A percentile compares a stretch with the other conserved stretches of the same genome.
phyloP scores from a whole-genome alignment of 2,329 filamentous ascomycete genomes.

The Fusarium bulbicola region DNA sequence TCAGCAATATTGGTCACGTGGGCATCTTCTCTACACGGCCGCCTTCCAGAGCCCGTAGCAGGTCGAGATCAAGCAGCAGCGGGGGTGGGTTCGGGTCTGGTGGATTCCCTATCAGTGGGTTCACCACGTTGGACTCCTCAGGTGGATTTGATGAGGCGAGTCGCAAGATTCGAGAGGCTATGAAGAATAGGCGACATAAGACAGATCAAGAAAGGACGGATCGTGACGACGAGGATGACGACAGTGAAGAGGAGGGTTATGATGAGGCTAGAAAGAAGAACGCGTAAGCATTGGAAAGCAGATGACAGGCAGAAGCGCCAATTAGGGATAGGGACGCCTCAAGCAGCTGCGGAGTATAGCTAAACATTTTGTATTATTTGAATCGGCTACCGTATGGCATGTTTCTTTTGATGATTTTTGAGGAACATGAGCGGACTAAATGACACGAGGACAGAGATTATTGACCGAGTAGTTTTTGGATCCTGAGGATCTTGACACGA shows the following conservation, averaged over 20 bases:
- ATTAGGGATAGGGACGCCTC: neutral
- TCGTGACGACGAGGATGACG: conserved; percentile 48
- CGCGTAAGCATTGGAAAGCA: conserved; percentile 28
- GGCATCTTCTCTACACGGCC: conserved; percentile 91
- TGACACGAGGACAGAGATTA: neutral
- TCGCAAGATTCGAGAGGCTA: conserved; percentile 83
- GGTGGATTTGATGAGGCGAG: conserved; percentile 84
- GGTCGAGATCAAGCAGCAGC: conserved; percentile 75
- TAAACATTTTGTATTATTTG: conserved; percentile 26
- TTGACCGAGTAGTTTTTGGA: neutral
- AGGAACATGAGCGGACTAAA: neutral
- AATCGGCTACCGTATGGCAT: neutral
- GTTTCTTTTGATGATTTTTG: neutral
- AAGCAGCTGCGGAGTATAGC: neutral
- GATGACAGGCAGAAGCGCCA: neutral
- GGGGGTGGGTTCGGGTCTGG: conserved; percentile 68
- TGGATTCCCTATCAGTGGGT: conserved; percentile 73
- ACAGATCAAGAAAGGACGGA: conserved; percentile 55
- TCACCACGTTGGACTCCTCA: conserved; percentile 73
- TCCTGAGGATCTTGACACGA: neutral
- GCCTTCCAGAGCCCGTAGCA: conserved; percentile 77
- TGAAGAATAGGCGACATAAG: conserved; percentile 71
- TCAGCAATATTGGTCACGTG: conserved; percentile 86
- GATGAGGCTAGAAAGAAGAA: conserved; percentile 57
- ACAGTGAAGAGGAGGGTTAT: conserved; percentile 54